Base-by-base conservation (phyloP, 2,329 filamentous ascomycete species). In the Venturia effusa region DNA sequence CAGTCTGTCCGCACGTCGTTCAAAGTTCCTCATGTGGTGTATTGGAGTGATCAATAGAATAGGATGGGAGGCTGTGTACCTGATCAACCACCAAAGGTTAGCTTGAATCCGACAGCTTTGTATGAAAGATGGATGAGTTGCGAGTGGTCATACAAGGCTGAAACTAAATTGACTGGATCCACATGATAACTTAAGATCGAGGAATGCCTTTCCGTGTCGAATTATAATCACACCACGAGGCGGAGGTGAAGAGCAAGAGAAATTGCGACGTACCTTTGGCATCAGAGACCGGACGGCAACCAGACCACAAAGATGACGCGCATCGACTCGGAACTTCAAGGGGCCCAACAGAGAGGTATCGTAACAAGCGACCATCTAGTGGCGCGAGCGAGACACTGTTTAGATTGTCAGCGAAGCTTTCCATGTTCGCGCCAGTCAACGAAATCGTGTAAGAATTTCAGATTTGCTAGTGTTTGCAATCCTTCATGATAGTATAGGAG, bases 1-100 rank as follows among this genome's bases (percentile, higher is more conserved):
- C 77, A 77, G 77, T 87, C 80, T 86, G 84, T 85, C 84, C 84
- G 84, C 84, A 84, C 83, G 84, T 83, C 84, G 83, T 85, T 86
- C 83, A 83, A 82, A 72, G 76, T 80, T 86, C 81, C 81, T 86
- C 84, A 85, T 82, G 71, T 74, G 32, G 27, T 61, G 30, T 57
- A 64, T 62, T 39, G 27, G 24, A 61, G 27, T 55, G 65, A 61
- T 48, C 57, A 51, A 62, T 68, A 67, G 66, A 65, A 68, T 63
- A 66, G 63, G 62, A 62, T n/a, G 66, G 61, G 62, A 67, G 62
- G 63, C 65, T 67, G 65, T 60, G 63, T 66, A 66, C 68, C 57
- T 73, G 69, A 75, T 73, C 71, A 73, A 74, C 68, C 64, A 70
- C 66, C 66, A 64, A 66, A 17, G 8, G 68, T 67, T 67, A 65